Conservation (phyloP, 176 grass and related monocot species). For the Zea luxurians region DNA sequence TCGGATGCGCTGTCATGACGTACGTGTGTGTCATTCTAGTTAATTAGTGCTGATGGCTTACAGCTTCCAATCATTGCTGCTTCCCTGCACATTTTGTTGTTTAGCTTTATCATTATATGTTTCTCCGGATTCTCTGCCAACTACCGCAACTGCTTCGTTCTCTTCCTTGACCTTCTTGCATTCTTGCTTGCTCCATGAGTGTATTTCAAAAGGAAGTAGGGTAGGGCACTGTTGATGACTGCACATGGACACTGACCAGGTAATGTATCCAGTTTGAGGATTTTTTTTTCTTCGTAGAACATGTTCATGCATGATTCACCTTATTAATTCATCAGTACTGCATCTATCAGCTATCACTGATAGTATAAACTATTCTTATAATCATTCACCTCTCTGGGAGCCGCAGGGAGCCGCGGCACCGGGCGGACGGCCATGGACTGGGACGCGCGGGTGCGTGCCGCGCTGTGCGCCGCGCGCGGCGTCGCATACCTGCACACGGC, state of each 20-base stretch:
- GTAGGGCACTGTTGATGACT: not conserved
- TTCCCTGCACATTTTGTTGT: not conserved
- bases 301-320: not conserved
- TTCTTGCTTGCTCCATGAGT: not conserved
- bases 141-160: not conserved
- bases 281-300: not conserved
- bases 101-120: not conserved
- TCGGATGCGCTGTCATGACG: not conserved
- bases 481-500: slow-evolving; percentile 70
- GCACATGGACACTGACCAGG: not conserved
- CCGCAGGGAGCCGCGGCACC: slow-evolving; percentile 59
- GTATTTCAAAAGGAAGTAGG: too few relatives aligned
- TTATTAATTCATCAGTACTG: not conserved
- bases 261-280: not conserved
- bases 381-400: too few relatives aligned
- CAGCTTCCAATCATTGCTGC: not conserved
- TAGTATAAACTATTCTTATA: not conserved
- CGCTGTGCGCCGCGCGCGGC: slow-evolving; percentile 68
- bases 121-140: not conserved
- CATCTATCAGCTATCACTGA: too few relatives aligned
- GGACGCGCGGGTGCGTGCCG: slow-evolving; percentile 75
- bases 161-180: not conserved
- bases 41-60: not conserved
- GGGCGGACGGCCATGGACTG: slow-evolving; percentile 64
- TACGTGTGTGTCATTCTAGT: too few relatives aligned